These are phyloP conservation scores for Thermoascus crustaceus DNA, from an alignment of 2,329 filamentous ascomycete genomes.

Conservation along the genomic window DNA sequence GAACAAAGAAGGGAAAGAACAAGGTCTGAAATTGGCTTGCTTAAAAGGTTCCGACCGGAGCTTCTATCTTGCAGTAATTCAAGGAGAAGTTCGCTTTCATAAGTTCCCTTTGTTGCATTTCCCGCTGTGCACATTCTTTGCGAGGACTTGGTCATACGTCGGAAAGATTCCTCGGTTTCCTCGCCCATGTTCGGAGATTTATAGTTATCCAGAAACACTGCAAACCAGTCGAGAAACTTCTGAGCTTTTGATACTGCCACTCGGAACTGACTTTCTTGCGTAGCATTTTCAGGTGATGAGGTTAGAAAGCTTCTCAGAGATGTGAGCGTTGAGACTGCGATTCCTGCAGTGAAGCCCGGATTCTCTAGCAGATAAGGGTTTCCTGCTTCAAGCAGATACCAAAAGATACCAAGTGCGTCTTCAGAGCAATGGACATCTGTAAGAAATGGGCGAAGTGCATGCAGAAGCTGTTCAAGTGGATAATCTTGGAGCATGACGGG, in stretches of 20 bases:
- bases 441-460: slow-evolving; percentile 68
- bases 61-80: slow-evolving; percentile 68
- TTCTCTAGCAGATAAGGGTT: slow-evolving; percentile 53
- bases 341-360: slow-evolving; percentile 72
- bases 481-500: slow-evolving; percentile 66
- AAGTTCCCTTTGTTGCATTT: slow-evolving; percentile 58
- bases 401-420: slow-evolving; percentile 77
- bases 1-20: slow-evolving; percentile 52
- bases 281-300: slow-evolving; percentile 67
- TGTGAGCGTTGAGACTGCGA: slow-evolving; percentile 68
- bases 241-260: slow-evolving; percentile 68
- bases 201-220: slow-evolving; percentile 58
- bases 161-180: slow-evolving; percentile 51
- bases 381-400: slow-evolving; percentile 71
- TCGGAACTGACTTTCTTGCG: slow-evolving; percentile 74
- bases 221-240: slow-evolving; percentile 71
- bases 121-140: slow-evolving; percentile 59
- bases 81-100: slow-evolving; percentile 74
- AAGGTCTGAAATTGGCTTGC: slow-evolving; percentile 53
- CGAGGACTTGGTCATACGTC: slow-evolving; percentile 60
- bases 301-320: slow-evolving; percentile 69
- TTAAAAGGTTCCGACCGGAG: slow-evolving; percentile 56
- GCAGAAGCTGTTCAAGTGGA: slow-evolving; percentile 81
- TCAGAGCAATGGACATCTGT: slow-evolving; percentile 81
- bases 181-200: slow-evolving; percentile 44